phyloP scores from a whole-genome alignment of 768 basidiomycete genomes.

The Auricularia auricula-judae region DNA sequence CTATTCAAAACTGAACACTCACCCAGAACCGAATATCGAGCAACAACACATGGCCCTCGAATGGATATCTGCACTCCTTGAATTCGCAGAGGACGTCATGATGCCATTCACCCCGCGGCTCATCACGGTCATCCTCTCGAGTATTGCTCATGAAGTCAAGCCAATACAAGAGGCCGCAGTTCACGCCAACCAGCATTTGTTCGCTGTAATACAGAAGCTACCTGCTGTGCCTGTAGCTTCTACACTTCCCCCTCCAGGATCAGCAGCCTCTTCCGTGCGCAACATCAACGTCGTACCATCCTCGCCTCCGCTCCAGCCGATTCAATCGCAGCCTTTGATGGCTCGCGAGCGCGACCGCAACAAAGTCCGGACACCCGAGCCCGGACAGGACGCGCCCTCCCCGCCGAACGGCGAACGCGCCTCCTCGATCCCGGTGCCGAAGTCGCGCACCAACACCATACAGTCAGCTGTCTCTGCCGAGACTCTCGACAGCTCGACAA shows the following conservation, averaged over 20 bases:
- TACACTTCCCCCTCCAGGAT: not conserved
- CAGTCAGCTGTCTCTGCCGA: not conserved
- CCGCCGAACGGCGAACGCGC: not conserved
- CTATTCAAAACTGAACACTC: not conserved
- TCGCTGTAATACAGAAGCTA: slow-evolving; percentile 74
- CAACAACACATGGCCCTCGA: slow-evolving; percentile 89
- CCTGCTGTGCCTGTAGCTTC: slow-evolving; percentile 53
- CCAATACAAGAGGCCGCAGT: slow-evolving; percentile 83
- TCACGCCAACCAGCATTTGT: slow-evolving; percentile 76
- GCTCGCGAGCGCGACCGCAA: not conserved
- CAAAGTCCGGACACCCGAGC: not conserved
- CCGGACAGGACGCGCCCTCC: slow-evolving; percentile 5
- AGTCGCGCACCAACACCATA: slow-evolving; percentile 4
- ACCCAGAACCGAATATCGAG: slow-evolving; percentile 70
- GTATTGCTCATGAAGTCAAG: slow-evolving; percentile 81
- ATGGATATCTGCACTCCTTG: slow-evolving; percentile 87
- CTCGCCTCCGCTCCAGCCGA: slow-evolving; percentile 7
- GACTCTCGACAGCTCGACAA: slow-evolving; percentile 8
- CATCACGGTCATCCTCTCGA: slow-evolving; percentile 85
- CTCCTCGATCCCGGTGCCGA: slow-evolving; percentile 2
- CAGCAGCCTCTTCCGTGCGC: not conserved
- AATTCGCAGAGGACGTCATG: slow-evolving; percentile 83
- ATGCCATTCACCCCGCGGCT: slow-evolving; percentile 90
- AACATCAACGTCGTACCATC: slow-evolving; percentile 5
- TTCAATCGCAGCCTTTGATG: not conserved